These are phyloP conservation scores for Artemisia annua DNA, from an alignment of 129 eudicot species.

Conservation along the genomic window DNA sequence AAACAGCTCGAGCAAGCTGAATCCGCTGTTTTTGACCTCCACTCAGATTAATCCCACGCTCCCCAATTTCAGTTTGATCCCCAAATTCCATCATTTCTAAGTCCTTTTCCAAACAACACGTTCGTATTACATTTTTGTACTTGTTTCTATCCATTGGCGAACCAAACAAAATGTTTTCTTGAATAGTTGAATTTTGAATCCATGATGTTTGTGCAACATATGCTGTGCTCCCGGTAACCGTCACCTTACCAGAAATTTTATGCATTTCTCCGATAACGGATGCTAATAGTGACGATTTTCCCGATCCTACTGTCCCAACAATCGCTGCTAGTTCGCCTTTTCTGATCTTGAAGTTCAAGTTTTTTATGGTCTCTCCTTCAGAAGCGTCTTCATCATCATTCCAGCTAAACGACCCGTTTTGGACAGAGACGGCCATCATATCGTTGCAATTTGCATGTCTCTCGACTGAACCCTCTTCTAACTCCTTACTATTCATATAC, in stretches of 20 bases:
- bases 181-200: constrained; percentile 65
- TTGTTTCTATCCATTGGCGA: constrained; percentile 41
- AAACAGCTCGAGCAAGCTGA: constrained; percentile 84
- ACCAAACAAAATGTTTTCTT: constrained; percentile 70
- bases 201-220: constrained; percentile 75
- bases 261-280: constrained; percentile 61
- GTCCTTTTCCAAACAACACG: constrained; percentile 60
- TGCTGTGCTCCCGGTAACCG: constrained; percentile 48
- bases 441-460: constrained; percentile 43
- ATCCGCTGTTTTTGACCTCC: constrained; percentile 94
- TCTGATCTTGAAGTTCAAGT: constrained; percentile 45
- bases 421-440: constrained; percentile 49
- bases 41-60: constrained; percentile 86
- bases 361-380: constrained; percentile 39
- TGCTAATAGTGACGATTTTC: constrained; percentile 63
- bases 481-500: constrained; percentile 73
- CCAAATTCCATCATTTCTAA: constrained; percentile 65
- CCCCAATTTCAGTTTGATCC: constrained; percentile 84
- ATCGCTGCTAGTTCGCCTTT: constrained; percentile 70
- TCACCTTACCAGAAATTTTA: constrained; percentile 54
- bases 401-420: constrained; percentile 82
- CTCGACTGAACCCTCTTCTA: constrained; percentile 64
- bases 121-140: constrained; percentile 47
- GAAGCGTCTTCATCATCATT: constrained; percentile 69
- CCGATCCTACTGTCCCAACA: constrained; percentile 76